Conservation (phyloP, 345 rosid species). For the Tarenaya hassleriana region DNA sequence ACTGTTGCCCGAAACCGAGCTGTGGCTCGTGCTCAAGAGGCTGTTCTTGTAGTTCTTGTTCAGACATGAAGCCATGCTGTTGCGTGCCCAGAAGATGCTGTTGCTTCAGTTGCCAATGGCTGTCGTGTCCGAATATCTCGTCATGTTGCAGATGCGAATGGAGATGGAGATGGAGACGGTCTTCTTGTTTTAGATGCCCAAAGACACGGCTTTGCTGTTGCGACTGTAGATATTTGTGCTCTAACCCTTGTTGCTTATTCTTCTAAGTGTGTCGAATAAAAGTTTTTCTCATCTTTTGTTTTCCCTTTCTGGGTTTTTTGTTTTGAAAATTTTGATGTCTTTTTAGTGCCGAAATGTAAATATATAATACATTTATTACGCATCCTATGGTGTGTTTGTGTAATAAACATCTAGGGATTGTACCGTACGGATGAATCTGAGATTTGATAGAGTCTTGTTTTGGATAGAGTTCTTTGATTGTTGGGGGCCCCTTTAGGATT, state of each 20-base stretch:
- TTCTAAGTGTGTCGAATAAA: conserved; percentile 24
- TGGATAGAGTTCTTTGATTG: no score
- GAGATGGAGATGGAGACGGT: conserved; percentile 31
- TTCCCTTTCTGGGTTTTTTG: no score
- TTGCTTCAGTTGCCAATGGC: conserved; percentile 40
- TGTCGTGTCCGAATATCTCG: conserved; percentile 43
- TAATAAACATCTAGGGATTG: no score
- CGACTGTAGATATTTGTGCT: conserved; percentile 40
- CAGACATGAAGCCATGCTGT: conserved; percentile 37
- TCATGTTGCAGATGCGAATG: conserved; percentile 45
- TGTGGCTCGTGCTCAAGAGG: conserved; percentile 36
- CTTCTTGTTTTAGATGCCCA: conserved; percentile 46
- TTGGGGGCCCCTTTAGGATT: no score
- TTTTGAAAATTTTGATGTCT: no score
- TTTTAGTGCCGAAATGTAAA: no score
- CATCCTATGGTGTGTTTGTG: no score
- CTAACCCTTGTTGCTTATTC: conserved; percentile 49
- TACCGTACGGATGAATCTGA: no score
- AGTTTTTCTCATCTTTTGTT: no score
- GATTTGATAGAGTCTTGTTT: no score
- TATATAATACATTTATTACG: no score
- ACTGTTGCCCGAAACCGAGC: conserved; percentile 36
- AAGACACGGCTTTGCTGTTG: conserved; percentile 38
- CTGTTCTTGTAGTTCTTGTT: conserved; percentile 41
- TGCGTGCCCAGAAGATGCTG: conserved; percentile 32